Base-by-base conservation (phyloP, 2,329 filamentous ascomycete species). In the Tolypocladium nubicola region DNA sequence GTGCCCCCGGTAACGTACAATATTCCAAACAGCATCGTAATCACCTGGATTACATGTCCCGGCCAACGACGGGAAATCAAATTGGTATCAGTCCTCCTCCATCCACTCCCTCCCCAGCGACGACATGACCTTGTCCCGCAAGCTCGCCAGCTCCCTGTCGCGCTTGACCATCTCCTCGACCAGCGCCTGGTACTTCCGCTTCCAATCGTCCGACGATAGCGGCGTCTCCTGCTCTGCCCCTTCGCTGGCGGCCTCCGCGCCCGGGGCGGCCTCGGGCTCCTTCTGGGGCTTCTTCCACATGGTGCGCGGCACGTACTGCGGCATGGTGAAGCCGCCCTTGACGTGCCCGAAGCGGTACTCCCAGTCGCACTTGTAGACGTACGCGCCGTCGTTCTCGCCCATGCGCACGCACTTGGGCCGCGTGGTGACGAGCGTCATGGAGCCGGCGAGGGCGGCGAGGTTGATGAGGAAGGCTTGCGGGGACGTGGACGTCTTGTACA, bases 381-480 rank as follows among this genome's bases (percentile, higher is more conserved):
- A 76, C 41, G 72, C 66, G 16, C 73, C 73, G 2, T 71, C 66
- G 2, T 68, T 65, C 23, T 73, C 69, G n/a, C 78, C 76, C 26
- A 78, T 57, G 13, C 77, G 75, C 21, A 79, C 71, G 56, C 71
- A 71, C 52, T 73, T 65, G 26, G 70, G 71, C 23, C 72, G 67
- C 7, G 70, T 69, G 14, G 72, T 72, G 69, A 80, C 76, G 53
- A 85, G 71, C 35, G 78, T 68, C 53, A 72, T 75, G 4, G 79
- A 79, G 10, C 83, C 83, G 0, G 77, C 77, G 13, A 86, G 72
- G 5, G 80, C 81, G 0, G 82, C 76, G 7, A 85, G 67, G 63
- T 84, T 85, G 61, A 84, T 79, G 14, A 86, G 69, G 61, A 86
- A 85, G 0, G 76, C 74, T 64, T 84, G 77, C 6, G 79, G 76